Evolutionary conservation across 2,329 filamentous ascomycete species (phyloP).

Genomic region (Canariomyces notabilis): DNA sequence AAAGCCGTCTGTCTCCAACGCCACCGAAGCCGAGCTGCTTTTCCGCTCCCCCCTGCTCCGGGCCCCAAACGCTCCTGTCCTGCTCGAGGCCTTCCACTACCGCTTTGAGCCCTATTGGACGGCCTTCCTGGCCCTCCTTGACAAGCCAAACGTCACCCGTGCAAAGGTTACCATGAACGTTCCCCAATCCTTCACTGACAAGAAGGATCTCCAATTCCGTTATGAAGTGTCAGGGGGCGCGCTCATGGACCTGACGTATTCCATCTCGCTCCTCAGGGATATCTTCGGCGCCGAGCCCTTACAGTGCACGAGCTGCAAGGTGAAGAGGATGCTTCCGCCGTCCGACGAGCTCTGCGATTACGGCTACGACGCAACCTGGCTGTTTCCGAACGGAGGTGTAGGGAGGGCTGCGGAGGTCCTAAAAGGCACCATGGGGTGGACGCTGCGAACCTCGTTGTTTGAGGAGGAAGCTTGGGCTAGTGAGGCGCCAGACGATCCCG

Average conservation of each 20-base stretch:
- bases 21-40: conserved; percentile 39
- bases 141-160: conserved; percentile 34
- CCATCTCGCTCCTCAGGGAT: conserved; percentile 33
- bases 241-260: conserved; percentile 40
- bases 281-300: conserved; percentile 37
- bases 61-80: conserved; percentile 35
- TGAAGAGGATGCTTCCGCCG: conserved; percentile 26
- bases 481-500: too few species aligned
- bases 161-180: conserved; percentile 30
- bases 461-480: too few species aligned
- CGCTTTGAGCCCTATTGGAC: conserved; percentile 47
- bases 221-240: conserved; percentile 40
- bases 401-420: conserved; percentile 4
- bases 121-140: conserved; percentile 36
- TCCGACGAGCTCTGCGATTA: conserved; percentile 32
- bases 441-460: too few species aligned
- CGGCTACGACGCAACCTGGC: conserved; percentile 33
- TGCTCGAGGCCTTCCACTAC: conserved; percentile 50
- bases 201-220: conserved; percentile 41
- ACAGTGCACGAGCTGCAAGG: conserved; percentile 33
- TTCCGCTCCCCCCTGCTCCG: conserved; percentile 37
- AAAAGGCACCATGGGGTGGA: conserved; percentile 9
- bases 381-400: conserved; percentile 35
- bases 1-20: conserved; percentile 47
- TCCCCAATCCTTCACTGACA: conserved; percentile 28